A percentile compares a stretch with the other conserved stretches of the same genome.
These are phyloP conservation scores for Boletus huronensis DNA, from an alignment of 768 basidiomycete species.

Conservation along the genomic window DNA sequence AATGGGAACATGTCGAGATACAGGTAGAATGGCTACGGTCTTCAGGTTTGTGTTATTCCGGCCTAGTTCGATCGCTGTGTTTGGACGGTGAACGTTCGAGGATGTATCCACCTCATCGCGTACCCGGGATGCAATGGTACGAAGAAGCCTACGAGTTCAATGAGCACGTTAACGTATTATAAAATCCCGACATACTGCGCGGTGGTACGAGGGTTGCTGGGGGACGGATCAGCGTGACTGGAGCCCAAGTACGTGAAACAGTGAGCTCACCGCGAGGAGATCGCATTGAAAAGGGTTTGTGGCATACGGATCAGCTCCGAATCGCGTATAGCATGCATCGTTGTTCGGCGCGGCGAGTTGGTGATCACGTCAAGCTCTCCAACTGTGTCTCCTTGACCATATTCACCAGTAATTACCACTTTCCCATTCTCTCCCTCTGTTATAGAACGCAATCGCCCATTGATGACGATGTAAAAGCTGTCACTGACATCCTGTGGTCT, in stretches of 20 bases:
- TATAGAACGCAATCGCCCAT: conserved; percentile 91
- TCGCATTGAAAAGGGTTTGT: conserved; percentile 95
- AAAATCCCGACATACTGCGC: conserved; percentile 54
- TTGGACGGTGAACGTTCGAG: conserved; percentile 48
- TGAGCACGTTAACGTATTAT: not conserved
- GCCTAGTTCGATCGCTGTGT: conserved; percentile 55
- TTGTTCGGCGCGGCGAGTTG: conserved; percentile 78
- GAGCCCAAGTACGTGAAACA: not conserved
- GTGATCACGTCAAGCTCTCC: conserved; percentile 98
- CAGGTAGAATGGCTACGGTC: conserved; percentile 90
- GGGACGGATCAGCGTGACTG: not conserved
- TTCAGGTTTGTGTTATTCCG: conserved; percentile 86
- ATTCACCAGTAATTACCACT: conserved; percentile 84
- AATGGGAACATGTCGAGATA: conserved; percentile 83
- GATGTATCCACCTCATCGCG: conserved; percentile 75
- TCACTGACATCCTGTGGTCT: conserved; percentile 87
- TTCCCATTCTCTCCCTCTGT: conserved; percentile 73
- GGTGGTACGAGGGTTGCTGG: conserved; percentile 79
- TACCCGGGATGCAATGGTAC: conserved; percentile 91
- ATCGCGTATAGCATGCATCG: conserved; percentile 96
- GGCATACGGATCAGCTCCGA: conserved; percentile 97
- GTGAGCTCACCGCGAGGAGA: conserved; percentile 67
- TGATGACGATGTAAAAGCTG: conserved; percentile 97
- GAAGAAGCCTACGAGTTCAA: conserved; percentile 51
- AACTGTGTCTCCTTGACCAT: conserved; percentile 95